phyloP scores from a whole-genome alignment of 441 rosid species.

The Flueggea neowawraea region DNA sequence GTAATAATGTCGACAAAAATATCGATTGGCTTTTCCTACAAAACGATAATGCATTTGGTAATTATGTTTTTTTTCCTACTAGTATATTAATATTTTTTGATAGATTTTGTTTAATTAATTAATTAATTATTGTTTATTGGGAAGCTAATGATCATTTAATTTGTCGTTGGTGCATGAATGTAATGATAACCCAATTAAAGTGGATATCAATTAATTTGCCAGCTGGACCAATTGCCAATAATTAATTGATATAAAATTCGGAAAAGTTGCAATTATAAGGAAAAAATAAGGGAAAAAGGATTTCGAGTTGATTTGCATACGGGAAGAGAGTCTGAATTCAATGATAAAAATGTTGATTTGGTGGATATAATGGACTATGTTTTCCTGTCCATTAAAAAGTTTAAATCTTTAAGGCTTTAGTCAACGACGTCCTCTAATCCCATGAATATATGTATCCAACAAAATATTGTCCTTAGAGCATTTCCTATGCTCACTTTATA shows the following conservation, averaged over 20 bases:
- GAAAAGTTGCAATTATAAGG: too few species aligned
- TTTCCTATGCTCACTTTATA: too few species aligned
- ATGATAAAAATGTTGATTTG: too few species aligned
- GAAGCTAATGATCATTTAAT: slow-evolving; percentile 12
- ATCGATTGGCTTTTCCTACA: slow-evolving; percentile 5
- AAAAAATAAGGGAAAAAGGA: too few species aligned
- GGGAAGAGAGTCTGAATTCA: too few species aligned
- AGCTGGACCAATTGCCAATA: background rate
- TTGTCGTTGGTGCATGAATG: background rate
- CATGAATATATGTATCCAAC: too few species aligned
- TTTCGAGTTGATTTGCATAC: too few species aligned
- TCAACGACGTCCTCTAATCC: too few species aligned
- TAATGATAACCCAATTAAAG: background rate
- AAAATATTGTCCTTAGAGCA: too few species aligned
- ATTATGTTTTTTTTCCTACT: slow-evolving; percentile 5
- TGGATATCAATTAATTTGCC: background rate
- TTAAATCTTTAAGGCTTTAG: too few species aligned
- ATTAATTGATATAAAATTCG: background rate
- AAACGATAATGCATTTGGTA: slow-evolving; percentile 9
- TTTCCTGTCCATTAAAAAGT: too few species aligned
- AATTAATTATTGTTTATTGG: slow-evolving; percentile 18
- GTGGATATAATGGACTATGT: too few species aligned
- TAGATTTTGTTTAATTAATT: slow-evolving; percentile 8
- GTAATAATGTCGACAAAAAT: slow-evolving; percentile 1
- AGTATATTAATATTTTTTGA: slow-evolving; percentile 9